phyloP scores from a whole-genome alignment of 2,329 filamentous ascomycete species.

The Aspergillus puulaauensis region DNA sequence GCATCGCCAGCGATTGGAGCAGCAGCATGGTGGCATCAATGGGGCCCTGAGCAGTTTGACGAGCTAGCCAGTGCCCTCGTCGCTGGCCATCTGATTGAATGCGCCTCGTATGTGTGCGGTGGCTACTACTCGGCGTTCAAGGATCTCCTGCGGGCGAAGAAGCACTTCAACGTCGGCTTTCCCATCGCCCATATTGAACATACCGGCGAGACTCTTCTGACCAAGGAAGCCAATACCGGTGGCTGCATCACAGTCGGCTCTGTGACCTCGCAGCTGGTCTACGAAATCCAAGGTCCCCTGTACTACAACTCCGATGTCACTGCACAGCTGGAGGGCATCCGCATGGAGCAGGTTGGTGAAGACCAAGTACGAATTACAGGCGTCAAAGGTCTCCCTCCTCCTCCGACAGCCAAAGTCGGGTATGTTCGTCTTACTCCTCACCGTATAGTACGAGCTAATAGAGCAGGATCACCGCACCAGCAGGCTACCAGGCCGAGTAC shows the following conservation, averaged over 20 bases:
- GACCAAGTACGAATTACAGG: constrained; percentile 7
- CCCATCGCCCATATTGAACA: constrained; percentile 24
- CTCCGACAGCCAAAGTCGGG: constrained; percentile 6
- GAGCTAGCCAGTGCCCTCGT: constrained; percentile 17
- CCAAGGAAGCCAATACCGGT: constrained; percentile 11
- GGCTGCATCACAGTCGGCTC: constrained; percentile 22
- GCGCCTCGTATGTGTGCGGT: constrained; percentile 31
- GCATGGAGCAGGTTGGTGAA: constrained; percentile 6
- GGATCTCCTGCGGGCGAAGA: constrained; percentile 10
- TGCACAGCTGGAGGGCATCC: constrained; percentile 11
- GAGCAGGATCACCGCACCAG: neutral
- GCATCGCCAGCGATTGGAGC: constrained; percentile 22
- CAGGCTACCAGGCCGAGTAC: neutral
- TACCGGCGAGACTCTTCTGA: constrained; percentile 18
- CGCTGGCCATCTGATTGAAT: constrained; percentile 31
- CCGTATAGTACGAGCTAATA: neutral
- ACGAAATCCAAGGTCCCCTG: constrained; percentile 25
- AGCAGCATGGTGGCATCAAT: constrained; percentile 21
- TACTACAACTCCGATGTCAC: constrained; percentile 19
- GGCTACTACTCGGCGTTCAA: constrained; percentile 37
- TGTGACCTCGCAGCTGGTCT: constrained; percentile 24
- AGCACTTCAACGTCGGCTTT: constrained; percentile 18
- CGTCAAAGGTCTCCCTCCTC: neutral
- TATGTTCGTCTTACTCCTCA: neutral
- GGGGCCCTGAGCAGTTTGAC: constrained; percentile 13